These are phyloP conservation scores for Lactarius akahatsu DNA, from an alignment of 768 basidiomycete species.

Conservation along the genomic window DNA sequence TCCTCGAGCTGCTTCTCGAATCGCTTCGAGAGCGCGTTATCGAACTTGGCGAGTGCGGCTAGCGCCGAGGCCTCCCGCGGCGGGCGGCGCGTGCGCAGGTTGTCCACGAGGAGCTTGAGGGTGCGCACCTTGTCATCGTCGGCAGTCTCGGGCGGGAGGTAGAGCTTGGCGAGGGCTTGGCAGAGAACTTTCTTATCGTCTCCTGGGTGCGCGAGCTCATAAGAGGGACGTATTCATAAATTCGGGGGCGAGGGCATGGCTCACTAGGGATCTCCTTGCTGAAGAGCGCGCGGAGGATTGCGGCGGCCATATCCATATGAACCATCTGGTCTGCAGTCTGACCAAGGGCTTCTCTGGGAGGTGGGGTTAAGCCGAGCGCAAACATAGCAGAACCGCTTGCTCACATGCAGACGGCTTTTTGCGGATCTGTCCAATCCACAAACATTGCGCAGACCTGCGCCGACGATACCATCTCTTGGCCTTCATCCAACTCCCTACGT, in stretches of 20 bases:
- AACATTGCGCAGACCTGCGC: conserved; percentile 76
- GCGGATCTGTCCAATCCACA: conserved; percentile 86
- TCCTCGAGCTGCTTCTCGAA: conserved; percentile 68
- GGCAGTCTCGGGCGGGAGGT: conserved; percentile 70
- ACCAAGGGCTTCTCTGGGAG: conserved; percentile 43
- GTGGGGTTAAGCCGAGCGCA: not conserved
- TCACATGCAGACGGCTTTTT: conserved; percentile 60
- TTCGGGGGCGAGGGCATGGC: conserved; percentile 31
- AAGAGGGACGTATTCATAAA: not conserved
- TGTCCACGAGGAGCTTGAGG: conserved; percentile 60
- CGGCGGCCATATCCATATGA: conserved; percentile 57
- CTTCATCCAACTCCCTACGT: conserved; percentile 65
- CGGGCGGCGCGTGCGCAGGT: conserved; percentile 59
- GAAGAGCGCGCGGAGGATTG: conserved; percentile 50
- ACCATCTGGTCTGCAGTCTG: conserved; percentile 42
- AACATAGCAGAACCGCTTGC: conserved; percentile 32
- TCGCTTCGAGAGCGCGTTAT: conserved; percentile 62
- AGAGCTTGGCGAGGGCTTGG: conserved; percentile 48
- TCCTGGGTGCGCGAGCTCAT: conserved; percentile 35
- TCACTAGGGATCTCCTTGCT: conserved; percentile 52
- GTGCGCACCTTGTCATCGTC: conserved; percentile 60
- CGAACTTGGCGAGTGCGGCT: conserved; percentile 74
- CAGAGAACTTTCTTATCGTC: conserved; percentile 49
- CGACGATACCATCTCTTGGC: conserved; percentile 69
- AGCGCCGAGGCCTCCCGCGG: conserved; percentile 56